Base-by-base conservation (phyloP, 1,139 yeast genomes). In the Geotrichum bryndzae region DNA sequence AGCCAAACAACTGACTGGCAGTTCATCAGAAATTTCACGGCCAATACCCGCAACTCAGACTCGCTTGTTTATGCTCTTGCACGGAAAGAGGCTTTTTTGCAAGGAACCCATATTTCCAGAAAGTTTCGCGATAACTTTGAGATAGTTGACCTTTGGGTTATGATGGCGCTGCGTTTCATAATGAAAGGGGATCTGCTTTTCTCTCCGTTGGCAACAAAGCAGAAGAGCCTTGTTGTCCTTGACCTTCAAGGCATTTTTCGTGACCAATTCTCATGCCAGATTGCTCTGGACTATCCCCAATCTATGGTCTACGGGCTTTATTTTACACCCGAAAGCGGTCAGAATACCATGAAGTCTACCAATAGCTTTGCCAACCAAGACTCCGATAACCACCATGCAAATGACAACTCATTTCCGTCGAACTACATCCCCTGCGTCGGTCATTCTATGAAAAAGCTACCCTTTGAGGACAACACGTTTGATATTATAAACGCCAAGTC, bases 191-290 rank as follows among this genome's bases (percentile, higher is more conserved):
- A 64, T 3, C 63, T 69, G 23, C 61, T 70, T 33, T 65, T 66
- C 56, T 66, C 63, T 3, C 64, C 62, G 5, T 22, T 53, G 18
- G 25, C 59, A 5, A 8, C 48, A 41, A 31, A 41, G 38, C 31
- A 54, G 29, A 35, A 27, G 6, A 52, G 25, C 18, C 56, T 55
- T 15, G 50, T 54, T 8, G 59, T 73, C 6, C 66, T 73, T 8
- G 76, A 73, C 60, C 61, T 73, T 50, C 76, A 73, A 59, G 74
- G 75, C 3, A 66, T 72, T 10, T 66, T 72, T 56, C 66, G 69
- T 25, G 73, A 72, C 23, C 75, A 74, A 50, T 77, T 79, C 78
- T 70, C 76, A 1, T 77, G 80, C 80, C 77, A 73, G 61, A 63
- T 76, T 51, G 79, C 80, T 1, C 63, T 75, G 18, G 79, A 77